phyloP scores from a whole-genome alignment of 306 rosid genomes.

The Acacia acuminata region DNA sequence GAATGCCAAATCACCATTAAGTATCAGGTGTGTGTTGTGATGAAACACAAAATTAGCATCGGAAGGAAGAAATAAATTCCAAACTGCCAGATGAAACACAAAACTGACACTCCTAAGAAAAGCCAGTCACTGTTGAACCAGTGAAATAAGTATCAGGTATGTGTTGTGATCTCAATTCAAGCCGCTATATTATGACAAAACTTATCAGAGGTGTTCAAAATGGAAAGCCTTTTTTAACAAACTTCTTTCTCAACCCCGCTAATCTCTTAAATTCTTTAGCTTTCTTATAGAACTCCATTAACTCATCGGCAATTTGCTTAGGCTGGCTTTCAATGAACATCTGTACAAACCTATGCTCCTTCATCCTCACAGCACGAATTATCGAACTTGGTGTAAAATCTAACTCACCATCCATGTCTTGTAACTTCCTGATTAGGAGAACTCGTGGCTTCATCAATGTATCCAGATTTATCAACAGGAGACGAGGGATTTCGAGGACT shows the following conservation, averaged over 20 bases:
- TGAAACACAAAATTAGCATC: not conserved
- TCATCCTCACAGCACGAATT: slow-evolving; percentile 62
- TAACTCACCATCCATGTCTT: slow-evolving; percentile 49
- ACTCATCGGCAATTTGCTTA: slow-evolving; percentile 56
- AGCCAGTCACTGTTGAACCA: not conserved
- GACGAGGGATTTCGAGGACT: slow-evolving; percentile 50
- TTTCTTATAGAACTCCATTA: slow-evolving; percentile 55
- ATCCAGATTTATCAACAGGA: slow-evolving; percentile 64
- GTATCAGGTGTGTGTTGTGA: too few relatives aligned
- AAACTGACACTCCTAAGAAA: not conserved
- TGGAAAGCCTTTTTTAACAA: slow-evolving; percentile 51
- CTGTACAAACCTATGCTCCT: slow-evolving; percentile 60
- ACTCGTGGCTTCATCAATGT: slow-evolving; percentile 65
- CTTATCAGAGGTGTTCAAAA: slow-evolving; percentile 46
- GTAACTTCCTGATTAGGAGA: slow-evolving; percentile 54
- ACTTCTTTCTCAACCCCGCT: slow-evolving; percentile 63
- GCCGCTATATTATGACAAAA: slow-evolving; percentile 27
- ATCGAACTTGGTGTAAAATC: slow-evolving; percentile 32
- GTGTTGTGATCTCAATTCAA: not conserved
- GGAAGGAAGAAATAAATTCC: not conserved
- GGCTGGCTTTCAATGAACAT: slow-evolving; percentile 48
- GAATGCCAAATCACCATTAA: not conserved
- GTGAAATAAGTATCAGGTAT: not conserved
- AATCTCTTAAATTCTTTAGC: slow-evolving; percentile 65
- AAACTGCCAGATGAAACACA: slow-evolving; percentile 17